phyloP scores from a whole-genome alignment of 257 asterid species.

The Salvia miltiorrhiza region DNA sequence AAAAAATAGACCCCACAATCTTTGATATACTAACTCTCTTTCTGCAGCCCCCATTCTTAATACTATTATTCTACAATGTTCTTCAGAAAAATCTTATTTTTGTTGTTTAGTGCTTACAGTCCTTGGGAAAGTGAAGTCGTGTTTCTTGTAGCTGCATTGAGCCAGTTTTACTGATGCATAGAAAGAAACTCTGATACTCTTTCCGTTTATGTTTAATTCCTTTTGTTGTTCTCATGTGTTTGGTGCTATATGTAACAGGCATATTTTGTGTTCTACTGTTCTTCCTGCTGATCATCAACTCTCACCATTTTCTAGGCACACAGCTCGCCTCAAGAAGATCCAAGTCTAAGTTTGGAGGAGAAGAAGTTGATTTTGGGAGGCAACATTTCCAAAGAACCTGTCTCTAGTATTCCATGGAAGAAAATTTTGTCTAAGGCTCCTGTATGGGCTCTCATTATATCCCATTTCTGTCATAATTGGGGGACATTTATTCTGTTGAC shows the following conservation, averaged over 20 bases:
- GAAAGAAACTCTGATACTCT: constrained; percentile 26
- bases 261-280: neutral
- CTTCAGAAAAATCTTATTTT: neutral
- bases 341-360: constrained; percentile 63
- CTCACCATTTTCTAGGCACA: constrained; percentile 55
- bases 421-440: constrained; percentile 84
- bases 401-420: constrained; percentile 85
- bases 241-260: neutral
- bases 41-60: neutral
- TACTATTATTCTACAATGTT: neutral
- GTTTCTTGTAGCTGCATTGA: neutral
- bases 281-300: neutral
- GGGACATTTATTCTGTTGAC: constrained; percentile 96
- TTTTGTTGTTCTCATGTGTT: neutral
- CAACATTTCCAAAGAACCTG: constrained; percentile 64
- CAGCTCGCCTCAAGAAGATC: constrained; percentile 90
- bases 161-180: neutral
- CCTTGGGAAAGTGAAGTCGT: neutral
- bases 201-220: neutral
- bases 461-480: constrained; percentile 99
- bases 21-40: neutral
- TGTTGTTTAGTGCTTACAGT: constrained; percentile 1
- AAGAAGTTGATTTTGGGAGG: constrained; percentile 65
- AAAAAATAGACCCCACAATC: neutral
- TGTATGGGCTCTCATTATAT: constrained; percentile 98